Conservation (phyloP, 805 yeast species). For the Kregervanrija pseudodelftensis region DNA sequence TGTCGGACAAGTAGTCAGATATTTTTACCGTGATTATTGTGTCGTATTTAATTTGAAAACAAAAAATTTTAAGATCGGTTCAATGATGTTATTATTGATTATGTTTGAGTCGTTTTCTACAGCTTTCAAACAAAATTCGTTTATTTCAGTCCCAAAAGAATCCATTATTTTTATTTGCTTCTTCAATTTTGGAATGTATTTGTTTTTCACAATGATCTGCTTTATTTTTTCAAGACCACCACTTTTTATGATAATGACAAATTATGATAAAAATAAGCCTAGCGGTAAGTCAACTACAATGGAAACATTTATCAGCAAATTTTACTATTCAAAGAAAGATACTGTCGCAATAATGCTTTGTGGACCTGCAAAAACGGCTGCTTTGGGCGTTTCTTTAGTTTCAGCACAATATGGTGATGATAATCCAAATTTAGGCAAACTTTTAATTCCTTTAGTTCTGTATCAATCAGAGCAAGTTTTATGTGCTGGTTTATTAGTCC, state of each 20-base stretch:
- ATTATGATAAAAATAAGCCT: conserved; percentile 40
- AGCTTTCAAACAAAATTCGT: conserved; percentile 76
- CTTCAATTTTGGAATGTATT: conserved; percentile 70
- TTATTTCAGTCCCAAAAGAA: conserved; percentile 39
- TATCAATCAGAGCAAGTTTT: conserved; percentile 84
- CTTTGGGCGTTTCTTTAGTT: conserved; percentile 76
- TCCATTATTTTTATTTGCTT: conserved; percentile 71
- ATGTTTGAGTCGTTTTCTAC: conserved; percentile 60
- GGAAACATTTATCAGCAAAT: conserved; percentile 49
- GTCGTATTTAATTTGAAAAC: conserved; percentile 51
- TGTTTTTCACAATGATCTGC: conserved; percentile 64
- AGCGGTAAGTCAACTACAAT: conserved; percentile 32
- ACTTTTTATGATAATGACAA: conserved; percentile 33
- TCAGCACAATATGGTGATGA: conserved; percentile 54
- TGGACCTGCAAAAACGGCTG: conserved; percentile 92
- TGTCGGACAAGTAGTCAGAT: conserved; percentile 80
- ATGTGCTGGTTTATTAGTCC: conserved; percentile 45
- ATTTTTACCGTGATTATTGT: conserved; percentile 55
- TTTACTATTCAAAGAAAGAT: conserved; percentile 61
- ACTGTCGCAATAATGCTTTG: conserved; percentile 76
- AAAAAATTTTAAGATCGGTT: conserved; percentile 62
- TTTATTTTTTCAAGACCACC: conserved; percentile 53
- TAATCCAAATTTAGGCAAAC: conserved; percentile 54
- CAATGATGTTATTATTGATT: conserved; percentile 67
- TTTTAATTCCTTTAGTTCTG: conserved; percentile 74